phyloP scores from a whole-genome alignment of 1,284 basidiomycete species.

The Austroboletus novae-zelandiae region DNA sequence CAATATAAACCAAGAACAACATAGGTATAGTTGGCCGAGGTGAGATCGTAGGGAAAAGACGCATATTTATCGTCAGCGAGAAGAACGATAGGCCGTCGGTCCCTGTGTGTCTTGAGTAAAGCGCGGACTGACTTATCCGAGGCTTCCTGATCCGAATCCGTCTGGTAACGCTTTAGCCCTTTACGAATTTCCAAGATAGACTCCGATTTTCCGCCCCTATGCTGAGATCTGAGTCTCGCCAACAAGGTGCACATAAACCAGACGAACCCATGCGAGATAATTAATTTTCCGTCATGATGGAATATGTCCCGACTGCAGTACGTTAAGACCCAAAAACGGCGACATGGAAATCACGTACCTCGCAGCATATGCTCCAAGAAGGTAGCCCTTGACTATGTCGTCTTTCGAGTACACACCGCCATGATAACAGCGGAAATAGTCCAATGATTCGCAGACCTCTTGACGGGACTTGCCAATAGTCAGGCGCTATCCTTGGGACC shows the following conservation, averaged over 20 bases:
- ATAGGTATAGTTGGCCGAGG: constrained; percentile 52
- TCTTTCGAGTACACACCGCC: constrained; percentile 68
- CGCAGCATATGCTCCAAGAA: constrained; percentile 66
- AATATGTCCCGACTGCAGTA: constrained; percentile 62
- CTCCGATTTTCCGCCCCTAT: constrained; percentile 67
- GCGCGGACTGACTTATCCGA: constrained; percentile 69
- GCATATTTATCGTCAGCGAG: constrained; percentile 70
- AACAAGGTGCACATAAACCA: background rate
- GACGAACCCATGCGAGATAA: constrained; percentile 76
- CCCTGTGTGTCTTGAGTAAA: constrained; percentile 52
- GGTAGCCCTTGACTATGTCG: constrained; percentile 67
- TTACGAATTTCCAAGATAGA: constrained; percentile 41
- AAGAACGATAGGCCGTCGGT: constrained; percentile 57
- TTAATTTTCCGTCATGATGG: constrained; percentile 58
- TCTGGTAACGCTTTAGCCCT: constrained; percentile 37
- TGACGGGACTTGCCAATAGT: constrained; percentile 61
- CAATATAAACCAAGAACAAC: constrained; percentile 72
- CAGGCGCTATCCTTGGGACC: background rate
- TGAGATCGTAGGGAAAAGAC: constrained; percentile 67
- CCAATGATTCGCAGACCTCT: constrained; percentile 74
- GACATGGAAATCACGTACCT: constrained; percentile 40
- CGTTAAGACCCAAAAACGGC: constrained; percentile 5
- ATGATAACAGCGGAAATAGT: constrained; percentile 75
- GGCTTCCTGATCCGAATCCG: constrained; percentile 59
- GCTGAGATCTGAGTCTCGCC: background rate